phyloP scores from a whole-genome alignment of 208 protist species.

The Naegleria gruberi region DNA sequence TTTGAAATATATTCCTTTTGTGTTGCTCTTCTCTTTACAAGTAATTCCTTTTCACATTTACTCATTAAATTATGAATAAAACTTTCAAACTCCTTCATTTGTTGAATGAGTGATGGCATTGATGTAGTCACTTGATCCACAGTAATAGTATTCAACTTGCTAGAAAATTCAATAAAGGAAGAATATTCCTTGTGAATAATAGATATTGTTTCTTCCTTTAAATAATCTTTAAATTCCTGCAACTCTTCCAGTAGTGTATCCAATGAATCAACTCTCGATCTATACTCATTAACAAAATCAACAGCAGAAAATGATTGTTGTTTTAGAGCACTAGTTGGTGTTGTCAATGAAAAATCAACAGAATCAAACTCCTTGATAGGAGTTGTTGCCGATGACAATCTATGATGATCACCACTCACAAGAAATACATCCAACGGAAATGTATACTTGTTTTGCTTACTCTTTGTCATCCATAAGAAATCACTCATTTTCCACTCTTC shows the following conservation, averaged over 20 bases:
- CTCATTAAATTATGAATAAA: not conserved
- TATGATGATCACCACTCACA: not conserved
- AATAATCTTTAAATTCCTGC: not conserved
- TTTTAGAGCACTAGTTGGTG: not conserved
- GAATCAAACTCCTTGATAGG: too few species aligned
- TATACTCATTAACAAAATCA: not conserved
- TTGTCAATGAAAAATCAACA: too few species aligned
- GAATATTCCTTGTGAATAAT: constrained; percentile 7
- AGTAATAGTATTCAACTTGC: not conserved
- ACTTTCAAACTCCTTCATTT: not conserved
- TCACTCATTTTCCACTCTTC: not conserved
- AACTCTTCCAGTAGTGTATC: not conserved
- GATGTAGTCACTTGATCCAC: not conserved
- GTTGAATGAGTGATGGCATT: not conserved
- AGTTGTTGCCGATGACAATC: not conserved
- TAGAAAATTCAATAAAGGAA: constrained; percentile 16
- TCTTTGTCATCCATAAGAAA: not conserved
- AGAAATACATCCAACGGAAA: not conserved
- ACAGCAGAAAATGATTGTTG: not conserved
- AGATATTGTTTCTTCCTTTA: not conserved
- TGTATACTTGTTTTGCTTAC: not conserved
- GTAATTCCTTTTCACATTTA: not conserved
- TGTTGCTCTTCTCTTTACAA: not conserved
- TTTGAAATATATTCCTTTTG: not conserved
- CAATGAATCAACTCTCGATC: not conserved